A percentile compares a stretch with the other conserved stretches of the same genome.
phyloP scores from a whole-genome alignment of 495 filamentous ascomycete genomes.

The Penicillium daleae region DNA sequence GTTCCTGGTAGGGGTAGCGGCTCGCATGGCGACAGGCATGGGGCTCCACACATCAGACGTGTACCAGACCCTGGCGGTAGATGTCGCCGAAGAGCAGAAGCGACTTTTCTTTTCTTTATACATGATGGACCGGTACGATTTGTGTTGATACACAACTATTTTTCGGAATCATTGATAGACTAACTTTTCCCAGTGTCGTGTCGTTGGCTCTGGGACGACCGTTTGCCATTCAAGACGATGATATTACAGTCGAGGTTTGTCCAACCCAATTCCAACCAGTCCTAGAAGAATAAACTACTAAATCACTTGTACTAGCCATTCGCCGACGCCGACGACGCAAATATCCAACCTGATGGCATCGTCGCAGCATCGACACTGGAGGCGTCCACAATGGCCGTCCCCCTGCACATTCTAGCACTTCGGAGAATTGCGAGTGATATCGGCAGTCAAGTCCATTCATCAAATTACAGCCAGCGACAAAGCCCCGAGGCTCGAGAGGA shows the following conservation, averaged over 20 bases:
- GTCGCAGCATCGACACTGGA: slow-evolving; percentile 20
- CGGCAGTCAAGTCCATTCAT: slow-evolving; percentile 31
- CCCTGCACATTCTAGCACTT: slow-evolving; percentile 42
- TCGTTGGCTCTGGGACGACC: slow-evolving; percentile 44
- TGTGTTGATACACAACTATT: neutral
- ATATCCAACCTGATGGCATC: slow-evolving; percentile 33
- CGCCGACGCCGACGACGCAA: slow-evolving; percentile 38
- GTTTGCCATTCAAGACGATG: slow-evolving; percentile 45
- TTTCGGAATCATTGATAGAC: neutral
- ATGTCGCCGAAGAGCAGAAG: slow-evolving; percentile 38
- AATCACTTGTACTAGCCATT: slow-evolving; percentile 30
- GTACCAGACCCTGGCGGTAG: slow-evolving; percentile 28
- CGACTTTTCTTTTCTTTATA: slow-evolving; percentile 47
- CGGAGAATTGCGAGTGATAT: slow-evolving; percentile 44
- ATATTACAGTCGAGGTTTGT: slow-evolving; percentile 41
- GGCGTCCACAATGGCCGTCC: slow-evolving; percentile 42
- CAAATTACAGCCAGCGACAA: slow-evolving; percentile 14
- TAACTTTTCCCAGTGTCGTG: slow-evolving; percentile 31
- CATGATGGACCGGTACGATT: slow-evolving; percentile 49
- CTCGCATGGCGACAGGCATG: slow-evolving; percentile 41
- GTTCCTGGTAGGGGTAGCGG: slow-evolving; percentile 39
- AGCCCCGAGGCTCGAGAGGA: slow-evolving; percentile 29
- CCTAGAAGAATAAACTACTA: neutral
- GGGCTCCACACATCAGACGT: slow-evolving; percentile 34
- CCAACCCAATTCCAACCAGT: neutral